A percentile compares a stretch with the other conserved stretches of the same genome.
These are phyloP conservation scores for Mycena albidolilacea DNA, from an alignment of 768 basidiomycete species.

Conservation along the genomic window DNA sequence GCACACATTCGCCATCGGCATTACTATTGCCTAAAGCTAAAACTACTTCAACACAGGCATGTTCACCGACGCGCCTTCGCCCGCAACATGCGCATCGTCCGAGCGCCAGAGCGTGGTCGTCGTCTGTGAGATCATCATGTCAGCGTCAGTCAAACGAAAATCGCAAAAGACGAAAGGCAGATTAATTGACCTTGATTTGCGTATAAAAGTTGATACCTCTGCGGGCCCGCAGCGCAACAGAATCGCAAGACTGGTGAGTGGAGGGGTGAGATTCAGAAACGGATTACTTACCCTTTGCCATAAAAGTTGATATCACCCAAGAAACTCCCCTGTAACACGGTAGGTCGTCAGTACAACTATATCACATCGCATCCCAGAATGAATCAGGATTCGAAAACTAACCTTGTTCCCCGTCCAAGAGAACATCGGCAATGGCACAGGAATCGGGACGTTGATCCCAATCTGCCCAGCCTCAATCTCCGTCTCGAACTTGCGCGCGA, in stretches of 20 bases:
- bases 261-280: not conserved
- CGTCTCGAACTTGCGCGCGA: constrained; percentile 92
- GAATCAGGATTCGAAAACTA: constrained; percentile 26
- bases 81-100: constrained; percentile 78
- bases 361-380: not conserved
- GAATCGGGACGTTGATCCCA: constrained; percentile 93
- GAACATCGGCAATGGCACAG: constrained; percentile 95
- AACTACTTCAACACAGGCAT: constrained; percentile 68
- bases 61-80: constrained; percentile 82
- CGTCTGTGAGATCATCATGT: constrained; percentile 64
- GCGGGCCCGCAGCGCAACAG: not conserved
- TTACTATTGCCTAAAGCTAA: no score
- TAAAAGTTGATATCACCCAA: constrained; percentile 95
- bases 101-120: constrained; percentile 94
- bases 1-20: not conserved
- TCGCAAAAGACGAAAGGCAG: constrained; percentile 10
- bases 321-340: constrained; percentile 60
- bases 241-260: not conserved
- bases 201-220: constrained; percentile 97
- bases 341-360: not conserved
- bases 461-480: constrained; percentile 92
- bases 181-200: constrained; percentile 79
- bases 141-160: not conserved
- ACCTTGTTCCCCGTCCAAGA: constrained; percentile 96
- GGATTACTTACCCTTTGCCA: constrained; percentile 76